Base-by-base conservation (phyloP, 2,329 filamentous ascomycete species). In the Whalleya microplaca region DNA sequence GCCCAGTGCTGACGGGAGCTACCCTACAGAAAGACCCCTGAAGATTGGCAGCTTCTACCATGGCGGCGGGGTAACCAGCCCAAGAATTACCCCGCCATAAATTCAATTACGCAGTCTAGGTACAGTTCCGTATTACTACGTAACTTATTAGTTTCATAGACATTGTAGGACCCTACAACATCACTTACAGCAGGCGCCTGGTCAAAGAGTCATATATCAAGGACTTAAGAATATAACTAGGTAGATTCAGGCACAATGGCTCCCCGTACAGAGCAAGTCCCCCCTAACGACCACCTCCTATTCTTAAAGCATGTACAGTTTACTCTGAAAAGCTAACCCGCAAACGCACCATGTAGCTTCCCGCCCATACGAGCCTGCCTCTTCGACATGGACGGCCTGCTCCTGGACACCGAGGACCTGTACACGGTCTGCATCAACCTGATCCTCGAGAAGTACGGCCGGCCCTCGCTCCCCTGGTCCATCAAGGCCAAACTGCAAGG, bases 311-410 rank as follows among this genome's bases (percentile, higher is more conserved):
- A n/a, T n/a, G n/a, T 37, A 12, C 32, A 8, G 9, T 40, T 45
- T n/a, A 48, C 60, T 63, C 44, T 67, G 52, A 18, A 48, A 45
- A 49, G 47, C 60, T 68, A 41, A 66, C 41, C 29, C 21, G 3
- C n/a, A 21, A 48, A 21, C 42, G 18, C 47, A 29, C 21, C 29
- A n/a, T n/a, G n/a, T 68, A 91, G 89, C 71, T 87, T 92, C 73
- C 89, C 91, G 19, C 86, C 89, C 45, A 82, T 98, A 56, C 85
- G 92, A 66, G 95, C 94, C 65, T 97, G 93, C 75, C 87, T 99
- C 63, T 98, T 99, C 74, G 95, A 99, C 80, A 97, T 98, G 93
- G 95, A 99, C 75, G 95, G 95, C 58, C 88, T 99, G 37, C 85
- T 99, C 19, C 90, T 99, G 71, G 88, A 98, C 75, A 92, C 91